These are phyloP conservation scores for Piloderma croceum DNA, from an alignment of 768 basidiomycete genomes.

Conservation along the genomic window DNA sequence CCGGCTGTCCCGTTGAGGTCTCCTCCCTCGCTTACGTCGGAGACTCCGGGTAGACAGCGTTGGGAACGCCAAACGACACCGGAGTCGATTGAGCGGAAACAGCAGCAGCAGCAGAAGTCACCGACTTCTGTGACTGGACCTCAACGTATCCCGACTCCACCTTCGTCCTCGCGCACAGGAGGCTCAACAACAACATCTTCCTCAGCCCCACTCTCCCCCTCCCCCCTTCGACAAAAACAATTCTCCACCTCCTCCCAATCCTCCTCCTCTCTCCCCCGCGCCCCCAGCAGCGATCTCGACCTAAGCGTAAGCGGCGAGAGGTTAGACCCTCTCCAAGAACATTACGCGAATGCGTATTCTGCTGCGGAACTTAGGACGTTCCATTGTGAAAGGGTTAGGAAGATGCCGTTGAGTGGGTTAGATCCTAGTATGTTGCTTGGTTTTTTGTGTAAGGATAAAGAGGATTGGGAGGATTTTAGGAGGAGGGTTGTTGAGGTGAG, in stretches of 20 bases:
- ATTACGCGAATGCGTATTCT: conserved; percentile 71
- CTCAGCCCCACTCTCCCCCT: conserved; percentile 54
- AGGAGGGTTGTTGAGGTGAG: conserved; percentile 67
- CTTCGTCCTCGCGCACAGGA: conserved; percentile 48
- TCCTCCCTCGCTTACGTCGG: conserved; percentile 34
- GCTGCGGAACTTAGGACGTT: conserved; percentile 76
- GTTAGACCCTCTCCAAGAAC: conserved; percentile 46
- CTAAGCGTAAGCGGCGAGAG: too few species aligned
- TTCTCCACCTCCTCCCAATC: conserved; percentile 44
- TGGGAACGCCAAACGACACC: conserved; percentile 24
- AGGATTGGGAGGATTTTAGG: conserved; percentile 82
- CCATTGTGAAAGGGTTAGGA: conserved; percentile 94
- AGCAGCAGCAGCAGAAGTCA: conserved; percentile 21
- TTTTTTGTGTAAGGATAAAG: conserved; percentile 78
- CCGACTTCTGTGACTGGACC: conserved; percentile 27
- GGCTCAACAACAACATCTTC: conserved; percentile 51
- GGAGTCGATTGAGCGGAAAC: too few species aligned
- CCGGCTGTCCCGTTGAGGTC: conserved; percentile 68
- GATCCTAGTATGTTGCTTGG: conserved; percentile 98
- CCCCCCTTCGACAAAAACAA: conserved; percentile 61
- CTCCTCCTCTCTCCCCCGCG: too few species aligned
- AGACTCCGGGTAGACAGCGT: conserved; percentile 16
- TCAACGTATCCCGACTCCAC: conserved; percentile 39
- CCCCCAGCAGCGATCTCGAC: too few species aligned
- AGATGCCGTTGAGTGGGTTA: conserved; percentile 86